phyloP scores from a whole-genome alignment of 1,284 basidiomycete species.

The Athelia psychrophila region DNA sequence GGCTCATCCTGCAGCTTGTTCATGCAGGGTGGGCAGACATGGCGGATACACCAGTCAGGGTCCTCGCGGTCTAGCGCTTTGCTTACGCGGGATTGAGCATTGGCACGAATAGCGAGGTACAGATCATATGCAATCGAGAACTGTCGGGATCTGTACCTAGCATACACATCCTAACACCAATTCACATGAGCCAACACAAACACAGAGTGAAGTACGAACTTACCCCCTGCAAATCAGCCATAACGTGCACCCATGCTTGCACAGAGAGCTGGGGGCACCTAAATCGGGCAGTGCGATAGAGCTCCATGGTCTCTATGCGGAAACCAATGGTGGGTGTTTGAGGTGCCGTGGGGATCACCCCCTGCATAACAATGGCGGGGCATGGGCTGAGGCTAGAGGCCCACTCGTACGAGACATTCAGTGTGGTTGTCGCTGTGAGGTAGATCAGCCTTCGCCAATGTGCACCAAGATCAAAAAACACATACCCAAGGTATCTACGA shows the following conservation, averaged over 20 bases:
- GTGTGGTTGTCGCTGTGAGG: background rate
- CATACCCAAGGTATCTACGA: background rate
- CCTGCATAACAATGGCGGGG: constrained; percentile 6
- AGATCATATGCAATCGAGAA: constrained; percentile 6
- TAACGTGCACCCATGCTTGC: constrained; percentile 11
- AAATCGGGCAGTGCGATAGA: constrained; percentile 9
- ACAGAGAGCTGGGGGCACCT: constrained; percentile 9
- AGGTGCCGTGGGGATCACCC: constrained; percentile 10
- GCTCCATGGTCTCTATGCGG: constrained; percentile 6
- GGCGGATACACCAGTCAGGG: constrained; percentile 3
- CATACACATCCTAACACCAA: constrained; percentile 5
- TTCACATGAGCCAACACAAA: constrained; percentile 2
- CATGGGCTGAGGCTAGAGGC: background rate
- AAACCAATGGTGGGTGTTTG: constrained; percentile 6
- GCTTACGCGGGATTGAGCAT: constrained; percentile 1
- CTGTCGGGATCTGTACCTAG: constrained; percentile 5
- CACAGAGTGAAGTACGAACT: constrained; percentile 9
- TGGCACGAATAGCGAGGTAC: constrained; percentile 6
- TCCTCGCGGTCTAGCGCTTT: constrained; percentile 7
- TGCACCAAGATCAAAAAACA: background rate
- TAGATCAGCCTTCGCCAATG: background rate
- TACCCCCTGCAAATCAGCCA: constrained; percentile 10
- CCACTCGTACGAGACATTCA: background rate
- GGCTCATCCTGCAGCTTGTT: constrained; percentile 5
- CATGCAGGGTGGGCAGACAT: constrained; percentile 7